Conservation (phyloP, 2,329 filamentous ascomycete genomes). For the Cladosporium colombiae region DNA sequence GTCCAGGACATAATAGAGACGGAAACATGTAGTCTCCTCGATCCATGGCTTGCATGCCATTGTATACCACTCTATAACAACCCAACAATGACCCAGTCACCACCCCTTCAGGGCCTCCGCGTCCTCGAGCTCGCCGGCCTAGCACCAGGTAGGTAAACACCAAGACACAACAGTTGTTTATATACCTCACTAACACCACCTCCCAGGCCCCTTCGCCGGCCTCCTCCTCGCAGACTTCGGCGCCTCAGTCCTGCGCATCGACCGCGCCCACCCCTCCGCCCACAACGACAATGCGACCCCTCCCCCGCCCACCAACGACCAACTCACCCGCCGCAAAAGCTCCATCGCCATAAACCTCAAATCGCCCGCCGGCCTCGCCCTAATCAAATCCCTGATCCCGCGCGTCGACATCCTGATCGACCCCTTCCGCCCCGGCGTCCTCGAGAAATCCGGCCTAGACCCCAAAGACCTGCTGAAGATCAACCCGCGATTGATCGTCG, state of each 20-base stretch:
- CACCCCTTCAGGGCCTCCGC: conserved; percentile 59
- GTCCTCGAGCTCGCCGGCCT: conserved; percentile 68
- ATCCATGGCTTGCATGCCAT: conserved; percentile 10
- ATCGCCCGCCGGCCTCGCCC: conserved; percentile 58
- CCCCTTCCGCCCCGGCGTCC: conserved; percentile 86
- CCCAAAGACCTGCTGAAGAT: conserved; percentile 64
- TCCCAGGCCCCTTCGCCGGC: conserved; percentile 78
- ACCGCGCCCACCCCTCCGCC: conserved; percentile 57
- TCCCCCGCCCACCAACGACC: conserved; percentile 61
- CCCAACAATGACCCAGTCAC: conserved; percentile 35
- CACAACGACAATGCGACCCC: conserved; percentile 33
- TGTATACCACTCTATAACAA: not conserved
- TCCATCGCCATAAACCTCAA: conserved; percentile 83
- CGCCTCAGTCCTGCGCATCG: conserved; percentile 82
- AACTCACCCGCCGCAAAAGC: conserved; percentile 76
- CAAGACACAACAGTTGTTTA: not conserved
- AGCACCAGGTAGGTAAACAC: conserved; percentile 55
- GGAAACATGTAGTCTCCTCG: conserved; percentile 10
- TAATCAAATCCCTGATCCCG: conserved; percentile 66
- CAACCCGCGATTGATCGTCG: conserved; percentile 78
- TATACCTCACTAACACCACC: conserved; percentile 9
- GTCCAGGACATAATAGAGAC: not conserved
- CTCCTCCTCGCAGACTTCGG: conserved; percentile 88
- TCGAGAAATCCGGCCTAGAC: conserved; percentile 79
- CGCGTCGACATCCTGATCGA: conserved; percentile 81